Conservation (phyloP, 768 basidiomycete genomes). For the Calocera viscosa region DNA sequence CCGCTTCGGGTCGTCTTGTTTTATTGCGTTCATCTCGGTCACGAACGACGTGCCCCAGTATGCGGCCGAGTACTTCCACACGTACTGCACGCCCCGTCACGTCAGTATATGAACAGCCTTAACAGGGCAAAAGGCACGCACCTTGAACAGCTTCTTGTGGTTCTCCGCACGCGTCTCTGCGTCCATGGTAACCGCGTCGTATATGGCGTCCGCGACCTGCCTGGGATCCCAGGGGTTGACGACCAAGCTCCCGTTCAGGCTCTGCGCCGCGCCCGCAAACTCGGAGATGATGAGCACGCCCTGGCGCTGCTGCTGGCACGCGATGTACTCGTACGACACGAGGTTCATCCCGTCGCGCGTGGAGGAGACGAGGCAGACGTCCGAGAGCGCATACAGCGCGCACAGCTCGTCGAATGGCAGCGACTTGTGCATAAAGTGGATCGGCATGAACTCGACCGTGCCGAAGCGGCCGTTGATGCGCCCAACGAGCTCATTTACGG, state of each 20-base stretch:
- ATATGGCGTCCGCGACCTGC: conserved; percentile 93
- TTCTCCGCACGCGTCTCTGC: conserved; percentile 74
- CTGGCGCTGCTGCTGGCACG: conserved; percentile 82
- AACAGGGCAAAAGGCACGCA: conserved; percentile 21
- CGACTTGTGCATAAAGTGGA: conserved; percentile 98
- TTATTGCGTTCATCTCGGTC: conserved; percentile 50
- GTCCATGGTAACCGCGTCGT: conserved; percentile 86
- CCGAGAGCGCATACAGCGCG: conserved; percentile 92
- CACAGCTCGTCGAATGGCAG: conserved; percentile 88
- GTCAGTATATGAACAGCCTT: neutral
- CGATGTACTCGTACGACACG: conserved; percentile 97
- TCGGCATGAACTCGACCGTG: conserved; percentile 98
- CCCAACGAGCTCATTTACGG: conserved; percentile 95
- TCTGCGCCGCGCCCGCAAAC: conserved; percentile 95
- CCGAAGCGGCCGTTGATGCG: conserved; percentile 98
- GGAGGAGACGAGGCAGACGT: conserved; percentile 88
- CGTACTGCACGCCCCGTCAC: conserved; percentile 38
- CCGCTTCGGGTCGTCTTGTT: conserved; percentile 11
- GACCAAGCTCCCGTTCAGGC: conserved; percentile 86
- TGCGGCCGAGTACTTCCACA: conserved; percentile 84
- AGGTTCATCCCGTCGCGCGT: conserved; percentile 99
- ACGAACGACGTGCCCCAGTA: conserved; percentile 91
- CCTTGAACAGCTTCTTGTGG: conserved; percentile 86
- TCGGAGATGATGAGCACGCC: conserved; percentile 97
- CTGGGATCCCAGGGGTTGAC: conserved; percentile 99